Conservation (phyloP, 768 basidiomycete genomes). For the Amanita brunnescens region DNA sequence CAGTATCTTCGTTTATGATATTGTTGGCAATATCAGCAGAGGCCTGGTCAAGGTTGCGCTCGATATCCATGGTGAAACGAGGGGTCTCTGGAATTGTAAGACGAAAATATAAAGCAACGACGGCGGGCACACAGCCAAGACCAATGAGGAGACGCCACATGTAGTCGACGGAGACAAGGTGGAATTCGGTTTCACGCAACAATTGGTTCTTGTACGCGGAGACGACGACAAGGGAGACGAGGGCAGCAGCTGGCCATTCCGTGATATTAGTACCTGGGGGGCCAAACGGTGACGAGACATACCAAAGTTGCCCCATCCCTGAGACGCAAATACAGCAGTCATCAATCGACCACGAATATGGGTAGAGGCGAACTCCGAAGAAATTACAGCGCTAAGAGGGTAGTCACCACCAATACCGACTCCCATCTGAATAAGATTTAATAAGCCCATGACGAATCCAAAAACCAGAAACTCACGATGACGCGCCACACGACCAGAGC, state of each 20-base stretch:
- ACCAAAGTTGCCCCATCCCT: slow-evolving; percentile 86
- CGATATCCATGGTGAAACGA: slow-evolving; percentile 87
- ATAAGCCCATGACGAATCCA: neutral
- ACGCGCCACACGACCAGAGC: slow-evolving; percentile 81
- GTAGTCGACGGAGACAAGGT: slow-evolving; percentile 51
- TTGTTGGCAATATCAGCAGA: slow-evolving; percentile 65
- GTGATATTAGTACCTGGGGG: neutral
- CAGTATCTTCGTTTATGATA: slow-evolving; percentile 37
- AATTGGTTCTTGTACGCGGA: slow-evolving; percentile 59
- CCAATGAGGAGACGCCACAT: slow-evolving; percentile 88
- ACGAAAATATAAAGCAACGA: slow-evolving; percentile 83
- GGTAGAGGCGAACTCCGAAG: slow-evolving; percentile 81
- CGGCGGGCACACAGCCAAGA: slow-evolving; percentile 75
- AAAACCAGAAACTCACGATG: slow-evolving; percentile 30
- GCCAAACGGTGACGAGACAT: slow-evolving; percentile 13
- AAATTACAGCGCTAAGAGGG: slow-evolving; percentile 77
- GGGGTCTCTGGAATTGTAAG: slow-evolving; percentile 90
- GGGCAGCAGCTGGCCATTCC: slow-evolving; percentile 40
- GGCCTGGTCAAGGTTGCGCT: slow-evolving; percentile 74
- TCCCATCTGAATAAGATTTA: slow-evolving; percentile 40
- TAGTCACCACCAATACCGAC: slow-evolving; percentile 88
- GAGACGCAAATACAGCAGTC: slow-evolving; percentile 79
- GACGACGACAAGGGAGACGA: slow-evolving; percentile 58
- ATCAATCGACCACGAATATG: slow-evolving; percentile 77
- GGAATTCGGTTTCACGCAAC: slow-evolving; percentile 27